Evolutionary conservation across 768 basidiomycete species (phyloP), one percentile per base, ranked within the genome.

Genomic region (Amanita pallidorosea): DNA sequence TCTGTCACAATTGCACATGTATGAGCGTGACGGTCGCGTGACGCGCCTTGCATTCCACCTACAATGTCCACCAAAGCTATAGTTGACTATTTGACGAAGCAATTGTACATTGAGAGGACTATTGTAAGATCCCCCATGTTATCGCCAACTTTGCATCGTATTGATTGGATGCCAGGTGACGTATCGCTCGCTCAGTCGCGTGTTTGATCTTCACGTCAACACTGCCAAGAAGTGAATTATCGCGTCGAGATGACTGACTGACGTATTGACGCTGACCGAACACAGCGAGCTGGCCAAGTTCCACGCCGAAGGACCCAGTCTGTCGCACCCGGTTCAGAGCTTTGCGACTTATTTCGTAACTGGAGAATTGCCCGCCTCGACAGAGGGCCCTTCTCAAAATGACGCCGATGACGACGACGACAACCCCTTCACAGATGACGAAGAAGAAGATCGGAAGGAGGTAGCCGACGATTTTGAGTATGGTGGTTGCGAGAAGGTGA

Each of bases 341-440:
- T 69, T 68, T 48, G 86, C 88, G n/a, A 89, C 86, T 0, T 89
- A 85, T 65, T 64, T 86, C 34, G 57, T 91, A 11, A 77, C 73
- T 12, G 88, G 88, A 22, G 75, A 81, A 49, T 61, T 70, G 17
- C 20, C 29, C 15, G 17, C 43, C 8, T 35, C 40, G 23, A n/a
- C 23, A 34, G 34, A 35, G 41, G n/a, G 29, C 40, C 7, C 38
- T 6, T 2, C 51, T 62, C 46, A 46, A 18, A 45, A 40, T 18
- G 37, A 75, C n/a, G n/a, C n/a, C n/a, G 66, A 65, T 18, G 37
- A 75, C n/a, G 66, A 65, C 18, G 69, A 60, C 2, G 49, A 65
- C 33, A 57, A 59, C 9, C 63, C 70, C 55, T 65, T 73, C 13
- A 20, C 61, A 8, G 49, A 49, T 3, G 18, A 57, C 33, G 17